Evolutionary conservation across 2,329 filamentous ascomycete species (phyloP).

Genomic region (Samsoniella hepiali): DNA sequence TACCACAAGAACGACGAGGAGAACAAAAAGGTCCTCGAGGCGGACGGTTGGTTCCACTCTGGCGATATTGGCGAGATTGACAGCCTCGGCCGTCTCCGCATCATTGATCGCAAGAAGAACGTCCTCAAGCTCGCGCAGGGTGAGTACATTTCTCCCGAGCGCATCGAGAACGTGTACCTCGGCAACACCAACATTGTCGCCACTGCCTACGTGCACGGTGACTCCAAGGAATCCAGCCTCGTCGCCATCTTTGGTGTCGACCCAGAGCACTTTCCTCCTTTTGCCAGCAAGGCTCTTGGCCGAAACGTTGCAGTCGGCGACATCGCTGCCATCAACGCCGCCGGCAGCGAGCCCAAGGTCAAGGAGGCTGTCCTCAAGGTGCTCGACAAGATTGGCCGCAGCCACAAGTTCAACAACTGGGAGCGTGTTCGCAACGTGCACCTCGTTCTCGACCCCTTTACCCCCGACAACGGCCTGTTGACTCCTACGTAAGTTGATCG

Average conservation of each 20-base stretch:
- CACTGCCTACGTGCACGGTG: constrained; percentile 87
- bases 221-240: constrained; percentile 74
- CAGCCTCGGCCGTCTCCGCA: constrained; percentile 79
- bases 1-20: constrained; percentile 91
- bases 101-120: constrained; percentile 97
- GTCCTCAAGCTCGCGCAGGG: constrained; percentile 96
- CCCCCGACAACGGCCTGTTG: constrained; percentile 84
- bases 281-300: constrained; percentile 73
- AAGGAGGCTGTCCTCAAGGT: constrained; percentile 72
- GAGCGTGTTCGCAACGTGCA: constrained; percentile 75
- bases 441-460: constrained; percentile 84
- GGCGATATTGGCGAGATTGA: constrained; percentile 90
- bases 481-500: constrained; percentile 73
- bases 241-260: constrained; percentile 88
- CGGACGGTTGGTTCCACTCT: constrained; percentile 95
- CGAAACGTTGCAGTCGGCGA: constrained; percentile 63
- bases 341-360: constrained; percentile 67
- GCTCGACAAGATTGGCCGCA: constrained; percentile 73
- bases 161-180: constrained; percentile 92
- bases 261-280: constrained; percentile 77
- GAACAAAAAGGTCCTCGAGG: constrained; percentile 76
- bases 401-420: constrained; percentile 87
- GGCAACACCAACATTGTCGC: constrained; percentile 75
- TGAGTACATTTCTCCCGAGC: constrained; percentile 96
- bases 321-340: constrained; percentile 62